phyloP scores from a whole-genome alignment of 495 filamentous ascomycete genomes.

The Rhypophila decipiens region DNA sequence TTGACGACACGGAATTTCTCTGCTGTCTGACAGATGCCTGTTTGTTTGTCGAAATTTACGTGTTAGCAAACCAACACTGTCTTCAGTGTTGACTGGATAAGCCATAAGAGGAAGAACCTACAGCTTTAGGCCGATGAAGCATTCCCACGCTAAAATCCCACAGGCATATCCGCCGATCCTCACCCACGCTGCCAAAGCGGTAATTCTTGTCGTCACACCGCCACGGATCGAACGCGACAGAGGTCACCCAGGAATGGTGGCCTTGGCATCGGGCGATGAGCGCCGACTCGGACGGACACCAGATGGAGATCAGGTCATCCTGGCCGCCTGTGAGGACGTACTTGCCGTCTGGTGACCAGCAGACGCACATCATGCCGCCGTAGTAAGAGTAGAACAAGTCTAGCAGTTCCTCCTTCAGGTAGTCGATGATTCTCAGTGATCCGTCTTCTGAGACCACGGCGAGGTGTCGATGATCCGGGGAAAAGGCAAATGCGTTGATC shows the following conservation, averaged over 20 bases:
- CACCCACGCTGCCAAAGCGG: slow-evolving; percentile 89
- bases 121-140: slow-evolving; percentile 76
- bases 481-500: slow-evolving; percentile 85
- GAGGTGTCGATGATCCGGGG: slow-evolving; percentile 77
- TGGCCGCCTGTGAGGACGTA: slow-evolving; percentile 94
- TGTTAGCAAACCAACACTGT: background rate
- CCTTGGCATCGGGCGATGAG: slow-evolving; percentile 89
- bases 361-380: slow-evolving; percentile 83
- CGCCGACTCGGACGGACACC: slow-evolving; percentile 74
- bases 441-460: slow-evolving; percentile 92
- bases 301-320: slow-evolving; percentile 91
- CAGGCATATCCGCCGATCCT: slow-evolving; percentile 80
- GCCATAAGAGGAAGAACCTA: slow-evolving; percentile 31
- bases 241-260: slow-evolving; percentile 91
- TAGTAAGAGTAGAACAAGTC: slow-evolving; percentile 89
- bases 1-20: slow-evolving; percentile 56
- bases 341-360: slow-evolving; percentile 96
- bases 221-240: slow-evolving; percentile 93
- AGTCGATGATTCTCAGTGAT: slow-evolving; percentile 81
- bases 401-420: slow-evolving; percentile 80
- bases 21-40: slow-evolving; percentile 51
- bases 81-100: background rate
- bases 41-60: no score
- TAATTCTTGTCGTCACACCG: slow-evolving; percentile 92
- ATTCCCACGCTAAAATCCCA: slow-evolving; percentile 99